phyloP scores from a whole-genome alignment of 1,139 yeast species.

The Blastobotrys persicus region DNA sequence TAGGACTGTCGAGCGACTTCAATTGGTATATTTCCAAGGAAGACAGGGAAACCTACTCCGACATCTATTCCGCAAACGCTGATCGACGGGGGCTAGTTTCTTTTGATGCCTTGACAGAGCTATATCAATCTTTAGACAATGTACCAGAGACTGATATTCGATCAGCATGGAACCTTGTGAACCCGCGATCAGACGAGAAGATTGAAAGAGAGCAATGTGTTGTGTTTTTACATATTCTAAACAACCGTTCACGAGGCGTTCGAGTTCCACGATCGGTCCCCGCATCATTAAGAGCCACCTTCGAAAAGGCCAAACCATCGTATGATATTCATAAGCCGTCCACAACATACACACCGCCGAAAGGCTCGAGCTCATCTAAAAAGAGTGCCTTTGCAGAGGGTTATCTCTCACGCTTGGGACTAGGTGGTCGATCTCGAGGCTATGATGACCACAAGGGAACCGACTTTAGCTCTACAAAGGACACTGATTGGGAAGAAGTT shows the following conservation, averaged over 20 bases:
- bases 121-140: constrained; percentile 63
- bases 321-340: constrained; percentile 62
- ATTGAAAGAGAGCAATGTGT: constrained; percentile 92
- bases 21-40: constrained; percentile 96
- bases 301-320: constrained; percentile 79
- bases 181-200: constrained; percentile 81
- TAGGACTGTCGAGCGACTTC: constrained; percentile 62
- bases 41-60: constrained; percentile 74
- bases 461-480: constrained; percentile 69
- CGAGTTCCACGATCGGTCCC: constrained; percentile 93
- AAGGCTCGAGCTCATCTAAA: constrained; percentile 25
- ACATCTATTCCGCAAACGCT: constrained; percentile 69
- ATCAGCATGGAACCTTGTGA: constrained; percentile 92
- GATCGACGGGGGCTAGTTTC: constrained; percentile 82
- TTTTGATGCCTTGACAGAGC: constrained; percentile 65
- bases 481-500: constrained; percentile 84
- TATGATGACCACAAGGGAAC: constrained; percentile 58
- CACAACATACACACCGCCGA: constrained; percentile 30
- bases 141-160: constrained; percentile 87
- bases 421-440: constrained; percentile 36
- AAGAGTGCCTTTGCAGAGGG: constrained; percentile 50
- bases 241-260: constrained; percentile 85
- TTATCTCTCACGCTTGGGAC: constrained; percentile 46
- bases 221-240: constrained; percentile 84
- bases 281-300: constrained; percentile 86